Percentiles rank a stretch among this genome's conserved stretches.
Conservation (phyloP, 192 early-diverging fungal species). For the Linnemannia exigua region DNA sequence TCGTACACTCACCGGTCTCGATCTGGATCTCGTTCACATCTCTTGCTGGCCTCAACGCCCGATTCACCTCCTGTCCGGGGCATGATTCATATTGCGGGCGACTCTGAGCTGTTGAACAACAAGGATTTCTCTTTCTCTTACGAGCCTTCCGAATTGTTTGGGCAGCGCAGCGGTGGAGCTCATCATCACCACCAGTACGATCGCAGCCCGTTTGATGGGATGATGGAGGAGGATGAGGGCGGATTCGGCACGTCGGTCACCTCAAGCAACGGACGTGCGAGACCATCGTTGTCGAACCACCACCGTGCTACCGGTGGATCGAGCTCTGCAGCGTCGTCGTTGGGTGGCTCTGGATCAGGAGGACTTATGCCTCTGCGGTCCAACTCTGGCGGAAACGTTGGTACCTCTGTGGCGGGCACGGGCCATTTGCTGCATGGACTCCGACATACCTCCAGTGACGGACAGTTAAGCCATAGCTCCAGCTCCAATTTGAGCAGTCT, state of each 20-base stretch:
- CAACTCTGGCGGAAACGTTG: neutral
- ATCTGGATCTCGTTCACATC: conserved; percentile 32
- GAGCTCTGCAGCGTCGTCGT: neutral
- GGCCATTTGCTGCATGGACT: conserved; percentile 16
- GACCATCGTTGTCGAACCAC: neutral
- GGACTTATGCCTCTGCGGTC: neutral
- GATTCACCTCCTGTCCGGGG: conserved; percentile 47
- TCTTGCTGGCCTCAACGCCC: conserved; percentile 31
- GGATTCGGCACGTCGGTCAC: conserved; percentile 21
- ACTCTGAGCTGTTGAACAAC: conserved; percentile 52
- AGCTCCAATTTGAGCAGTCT: conserved; percentile 38
- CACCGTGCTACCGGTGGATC: neutral
- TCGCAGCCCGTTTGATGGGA: conserved; percentile 24
- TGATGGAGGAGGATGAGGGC: conserved; percentile 37
- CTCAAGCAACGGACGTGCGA: neutral
- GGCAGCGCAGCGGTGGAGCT: conserved; percentile 12
- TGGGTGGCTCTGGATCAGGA: neutral
- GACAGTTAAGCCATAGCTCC: conserved; percentile 25
- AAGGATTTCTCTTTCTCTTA: conserved; percentile 50
- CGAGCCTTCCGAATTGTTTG: conserved; percentile 44
- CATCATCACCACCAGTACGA: conserved; percentile 15
- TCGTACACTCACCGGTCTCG: conserved; percentile 31
- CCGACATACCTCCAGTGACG: conserved; percentile 38
- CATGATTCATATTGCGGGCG: conserved; percentile 41
- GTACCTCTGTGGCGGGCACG: neutral